Evolutionary conservation across 306 rosid genomes (phyloP).

Genomic region (Vigna radiata): DNA sequence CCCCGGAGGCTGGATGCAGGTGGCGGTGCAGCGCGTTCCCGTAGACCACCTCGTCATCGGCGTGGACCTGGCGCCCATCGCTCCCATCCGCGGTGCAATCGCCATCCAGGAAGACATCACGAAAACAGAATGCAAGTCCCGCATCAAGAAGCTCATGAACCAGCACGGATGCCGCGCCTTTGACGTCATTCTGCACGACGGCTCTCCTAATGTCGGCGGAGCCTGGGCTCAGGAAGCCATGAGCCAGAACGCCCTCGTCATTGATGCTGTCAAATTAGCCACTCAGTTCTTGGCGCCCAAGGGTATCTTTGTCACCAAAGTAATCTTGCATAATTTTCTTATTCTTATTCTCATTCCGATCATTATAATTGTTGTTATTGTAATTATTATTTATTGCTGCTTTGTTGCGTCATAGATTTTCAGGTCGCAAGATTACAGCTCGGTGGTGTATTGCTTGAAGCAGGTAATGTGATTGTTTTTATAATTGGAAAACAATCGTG

Average conservation of each 20-base stretch:
- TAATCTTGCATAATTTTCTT: not conserved
- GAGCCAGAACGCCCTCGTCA: slow-evolving; percentile 84
- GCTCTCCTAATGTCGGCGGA: slow-evolving; percentile 93
- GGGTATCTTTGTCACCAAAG: slow-evolving; percentile 86
- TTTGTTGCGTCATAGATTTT: slow-evolving; percentile 61
- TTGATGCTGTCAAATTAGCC: slow-evolving; percentile 82
- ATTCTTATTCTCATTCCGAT: not conserved
- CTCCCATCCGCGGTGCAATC: slow-evolving; percentile 74
- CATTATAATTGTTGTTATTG: not conserved
- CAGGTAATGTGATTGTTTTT: slow-evolving; percentile 53
- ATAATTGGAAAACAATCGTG: not conserved
- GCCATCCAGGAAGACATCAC: slow-evolving; percentile 90
- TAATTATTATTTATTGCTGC: slow-evolving; percentile 3
- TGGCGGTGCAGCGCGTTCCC: slow-evolving; percentile 85
- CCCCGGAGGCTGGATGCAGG: slow-evolving; percentile 99
- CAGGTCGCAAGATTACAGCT: slow-evolving; percentile 95
- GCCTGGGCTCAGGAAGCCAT: slow-evolving; percentile 97
- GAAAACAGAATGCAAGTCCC: slow-evolving; percentile 67
- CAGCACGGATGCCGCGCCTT: slow-evolving; percentile 61
- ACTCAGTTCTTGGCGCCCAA: slow-evolving; percentile 84
- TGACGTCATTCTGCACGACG: slow-evolving; percentile 80
- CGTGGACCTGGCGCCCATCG: slow-evolving; percentile 81
- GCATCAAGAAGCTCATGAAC: slow-evolving; percentile 68
- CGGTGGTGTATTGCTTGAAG: slow-evolving; percentile 77
- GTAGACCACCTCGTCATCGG: slow-evolving; percentile 79